phyloP scores from a whole-genome alignment of 192 early-diverging fungal genomes.

The Rhizoclosmatium sp. region DNA sequence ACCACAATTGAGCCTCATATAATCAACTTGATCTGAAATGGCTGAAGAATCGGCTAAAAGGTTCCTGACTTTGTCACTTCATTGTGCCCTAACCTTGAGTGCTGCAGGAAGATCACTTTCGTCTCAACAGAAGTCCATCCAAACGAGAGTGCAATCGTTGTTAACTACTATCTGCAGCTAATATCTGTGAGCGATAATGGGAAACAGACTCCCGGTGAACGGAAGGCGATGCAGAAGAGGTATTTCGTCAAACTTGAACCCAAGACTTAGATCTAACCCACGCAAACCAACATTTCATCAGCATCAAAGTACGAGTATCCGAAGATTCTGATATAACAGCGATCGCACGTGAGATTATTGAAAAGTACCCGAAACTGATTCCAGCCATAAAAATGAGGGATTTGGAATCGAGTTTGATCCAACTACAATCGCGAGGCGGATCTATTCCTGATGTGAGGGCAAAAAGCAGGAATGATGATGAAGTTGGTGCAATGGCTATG shows the following conservation, averaged over 20 bases:
- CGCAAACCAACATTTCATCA: background rate
- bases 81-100: background rate
- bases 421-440: slow-evolving; percentile 47
- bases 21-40: background rate
- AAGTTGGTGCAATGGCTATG: background rate
- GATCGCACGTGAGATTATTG: slow-evolving; percentile 56
- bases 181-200: slow-evolving; percentile 51
- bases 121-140: slow-evolving; percentile 61
- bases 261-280: background rate
- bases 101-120: slow-evolving; percentile 57
- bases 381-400: slow-evolving; percentile 37
- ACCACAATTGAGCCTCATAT: background rate
- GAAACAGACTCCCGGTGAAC: slow-evolving; percentile 50
- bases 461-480: background rate
- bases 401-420: slow-evolving; percentile 8
- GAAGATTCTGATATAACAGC: slow-evolving; percentile 17
- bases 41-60: slow-evolving; percentile 12
- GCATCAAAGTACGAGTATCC: slow-evolving; percentile 25
- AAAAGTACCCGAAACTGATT: slow-evolving; percentile 60
- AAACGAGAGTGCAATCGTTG: slow-evolving; percentile 56
- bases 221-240: slow-evolving; percentile 58
- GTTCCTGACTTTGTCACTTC: background rate
- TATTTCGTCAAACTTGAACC: slow-evolving; percentile 16
- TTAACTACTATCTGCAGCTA: slow-evolving; percentile 59
- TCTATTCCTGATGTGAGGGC: slow-evolving; percentile 28